A percentile compares a stretch with the other conserved stretches of the same genome.
These are phyloP conservation scores for Nakaseomyces delphensis DNA, from an alignment of 1,139 yeast genomes.

Conservation along the genomic window DNA sequence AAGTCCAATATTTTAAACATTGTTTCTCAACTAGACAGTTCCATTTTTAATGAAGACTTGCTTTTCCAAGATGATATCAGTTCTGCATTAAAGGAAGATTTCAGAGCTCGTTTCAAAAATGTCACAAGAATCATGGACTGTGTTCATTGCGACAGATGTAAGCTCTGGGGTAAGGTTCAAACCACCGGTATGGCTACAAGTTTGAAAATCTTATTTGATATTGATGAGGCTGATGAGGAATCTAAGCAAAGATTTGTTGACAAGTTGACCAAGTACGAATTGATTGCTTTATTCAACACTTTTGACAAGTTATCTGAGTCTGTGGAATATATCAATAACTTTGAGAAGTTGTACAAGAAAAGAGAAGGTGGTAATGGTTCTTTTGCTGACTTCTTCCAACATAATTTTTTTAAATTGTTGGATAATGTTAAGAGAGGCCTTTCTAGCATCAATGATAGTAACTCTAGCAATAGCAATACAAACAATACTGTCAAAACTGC, in stretches of 20 bases:
- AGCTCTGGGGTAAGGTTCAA: constrained; percentile 96
- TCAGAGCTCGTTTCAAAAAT: constrained; percentile 75
- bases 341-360: constrained; percentile 47
- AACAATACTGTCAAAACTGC: neutral
- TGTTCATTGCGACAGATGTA: constrained; percentile 95
- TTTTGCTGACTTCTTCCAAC: constrained; percentile 23
- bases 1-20: constrained; percentile 36
- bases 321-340: constrained; percentile 61
- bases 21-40: constrained; percentile 39
- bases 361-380: constrained; percentile 17
- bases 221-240: constrained; percentile 36
- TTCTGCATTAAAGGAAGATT: constrained; percentile 54
- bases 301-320: constrained; percentile 87
- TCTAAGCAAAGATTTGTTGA: constrained; percentile 37
- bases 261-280: constrained; percentile 68
- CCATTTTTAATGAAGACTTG: constrained; percentile 46
- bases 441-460: constrained; percentile 8
- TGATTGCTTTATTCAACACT: constrained; percentile 84
- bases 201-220: constrained; percentile 77
- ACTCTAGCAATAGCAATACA: constrained; percentile 7
- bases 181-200: constrained; percentile 97
- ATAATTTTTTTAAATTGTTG: constrained; percentile 28
- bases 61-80: constrained; percentile 44
- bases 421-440: constrained; percentile 21
- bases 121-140: constrained; percentile 94